Conservation (phyloP, 176 grass and related monocot species). For the Aechmea fasciata region DNA sequence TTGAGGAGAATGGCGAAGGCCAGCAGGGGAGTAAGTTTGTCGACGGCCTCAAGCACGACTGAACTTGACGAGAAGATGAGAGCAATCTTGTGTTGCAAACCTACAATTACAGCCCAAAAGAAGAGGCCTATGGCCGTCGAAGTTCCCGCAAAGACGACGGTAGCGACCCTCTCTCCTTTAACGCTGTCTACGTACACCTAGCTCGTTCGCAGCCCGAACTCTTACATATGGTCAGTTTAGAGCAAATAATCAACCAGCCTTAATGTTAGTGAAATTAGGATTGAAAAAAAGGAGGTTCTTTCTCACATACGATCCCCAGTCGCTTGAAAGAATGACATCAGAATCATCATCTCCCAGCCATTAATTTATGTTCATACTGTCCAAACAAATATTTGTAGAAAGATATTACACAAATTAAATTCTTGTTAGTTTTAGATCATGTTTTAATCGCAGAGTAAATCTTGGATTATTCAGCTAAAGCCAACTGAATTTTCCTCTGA, state of each 20-base stretch:
- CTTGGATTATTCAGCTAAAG: too few species aligned
- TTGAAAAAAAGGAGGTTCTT: too few species aligned
- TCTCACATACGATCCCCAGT: too few species aligned
- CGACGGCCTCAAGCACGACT: conserved; percentile 14
- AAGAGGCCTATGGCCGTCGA: conserved; percentile 26
- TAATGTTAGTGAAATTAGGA: too few species aligned
- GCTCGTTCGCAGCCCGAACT: too few species aligned
- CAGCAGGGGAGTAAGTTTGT: conserved; percentile 17
- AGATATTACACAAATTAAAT: background rate
- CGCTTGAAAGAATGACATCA: conserved; percentile 62
- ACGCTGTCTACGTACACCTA: too few species aligned
- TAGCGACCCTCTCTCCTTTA: too few species aligned
- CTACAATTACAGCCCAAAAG: conserved; percentile 9
- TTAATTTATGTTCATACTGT: conserved; percentile 53
- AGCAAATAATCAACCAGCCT: too few species aligned
- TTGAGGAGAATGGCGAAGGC: conserved; percentile 32
- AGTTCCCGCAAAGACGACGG: conserved; percentile 14
- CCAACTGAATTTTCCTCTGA: too few species aligned
- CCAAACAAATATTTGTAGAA: background rate
- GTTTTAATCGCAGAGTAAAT: too few species aligned
- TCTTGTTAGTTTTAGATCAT: too few species aligned
- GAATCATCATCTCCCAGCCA: conserved; percentile 88
- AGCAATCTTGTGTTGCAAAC: conserved; percentile 19
- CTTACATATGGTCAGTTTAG: too few species aligned
- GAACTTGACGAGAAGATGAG: conserved; percentile 29